Percentiles rank a stretch among this genome's conserved stretches.
Conservation (phyloP, 2,329 filamentous ascomycete genomes). For the Colletotrichum sansevieriae region DNA sequence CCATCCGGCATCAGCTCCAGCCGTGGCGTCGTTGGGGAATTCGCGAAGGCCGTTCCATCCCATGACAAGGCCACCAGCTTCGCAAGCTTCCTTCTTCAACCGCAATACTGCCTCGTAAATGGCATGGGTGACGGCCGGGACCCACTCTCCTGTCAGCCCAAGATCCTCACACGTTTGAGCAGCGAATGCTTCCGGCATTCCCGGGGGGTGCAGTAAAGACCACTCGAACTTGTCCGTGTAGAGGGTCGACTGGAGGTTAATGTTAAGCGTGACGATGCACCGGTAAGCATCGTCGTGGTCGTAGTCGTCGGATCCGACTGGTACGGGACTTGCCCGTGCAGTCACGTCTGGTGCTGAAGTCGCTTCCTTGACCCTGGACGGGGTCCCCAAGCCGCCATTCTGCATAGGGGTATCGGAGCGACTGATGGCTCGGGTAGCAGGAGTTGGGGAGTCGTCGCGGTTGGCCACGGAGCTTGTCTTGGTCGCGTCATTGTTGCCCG, state of each 20-base stretch:
- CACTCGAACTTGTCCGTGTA: constrained; percentile 99
- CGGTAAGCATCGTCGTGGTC: constrained; percentile 96
- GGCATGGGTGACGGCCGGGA: constrained; percentile 92
- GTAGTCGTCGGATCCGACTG: constrained; percentile 77
- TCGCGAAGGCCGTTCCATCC: constrained; percentile 75
- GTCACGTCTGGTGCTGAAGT: constrained; percentile 69
- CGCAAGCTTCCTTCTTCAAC: constrained; percentile 95
- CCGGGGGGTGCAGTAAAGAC: constrained; percentile 92
- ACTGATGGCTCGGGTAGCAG: constrained; percentile 53
- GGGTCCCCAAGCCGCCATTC: constrained; percentile 64
- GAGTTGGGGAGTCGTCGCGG: constrained; percentile 55
- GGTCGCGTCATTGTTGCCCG: constrained; percentile 46
- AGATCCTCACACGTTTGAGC: constrained; percentile 93
- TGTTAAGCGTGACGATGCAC: constrained; percentile 90
- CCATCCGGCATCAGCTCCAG: constrained; percentile 89
- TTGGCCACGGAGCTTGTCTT: constrained; percentile 49
- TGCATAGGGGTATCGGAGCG: constrained; percentile 70
- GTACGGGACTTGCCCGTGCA: constrained; percentile 75
- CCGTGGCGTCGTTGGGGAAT: constrained; percentile 89
- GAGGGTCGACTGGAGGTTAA: constrained; percentile 90
- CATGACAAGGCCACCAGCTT: constrained; percentile 87
- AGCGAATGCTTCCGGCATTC: constrained; percentile 92
- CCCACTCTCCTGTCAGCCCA: constrained; percentile 91
- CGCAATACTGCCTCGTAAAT: constrained; percentile 96
- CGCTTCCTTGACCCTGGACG: constrained; percentile 58